Evolutionary conservation across 2,329 filamentous ascomycete species (phyloP).

Genomic region (Alternaria triticimaculans): DNA sequence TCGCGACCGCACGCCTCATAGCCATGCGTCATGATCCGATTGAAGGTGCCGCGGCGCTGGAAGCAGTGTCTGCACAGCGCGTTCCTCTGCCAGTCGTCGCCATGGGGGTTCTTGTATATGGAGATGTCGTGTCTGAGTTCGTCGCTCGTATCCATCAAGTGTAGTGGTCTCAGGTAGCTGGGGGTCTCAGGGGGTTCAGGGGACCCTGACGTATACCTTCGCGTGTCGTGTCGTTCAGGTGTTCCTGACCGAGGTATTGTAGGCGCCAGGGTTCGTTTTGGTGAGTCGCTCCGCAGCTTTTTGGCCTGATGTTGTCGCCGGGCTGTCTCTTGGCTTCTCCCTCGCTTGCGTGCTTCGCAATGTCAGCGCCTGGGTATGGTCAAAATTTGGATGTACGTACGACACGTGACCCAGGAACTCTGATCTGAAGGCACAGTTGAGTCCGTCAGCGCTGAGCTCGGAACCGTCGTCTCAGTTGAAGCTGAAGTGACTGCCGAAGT

Average conservation of each 20-base stretch:
- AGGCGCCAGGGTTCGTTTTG: neutral
- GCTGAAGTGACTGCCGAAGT: slow-evolving; percentile 21
- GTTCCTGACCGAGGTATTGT: neutral
- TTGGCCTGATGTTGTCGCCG: neutral
- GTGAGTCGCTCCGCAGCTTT: neutral
- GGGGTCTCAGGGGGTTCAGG: slow-evolving; percentile 22
- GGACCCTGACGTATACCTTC: slow-evolving; percentile 4
- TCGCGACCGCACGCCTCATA: slow-evolving; percentile 38
- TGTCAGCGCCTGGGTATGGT: neutral
- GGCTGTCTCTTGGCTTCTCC: neutral
- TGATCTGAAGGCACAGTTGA: neutral
- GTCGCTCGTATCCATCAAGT: slow-evolving; percentile 30
- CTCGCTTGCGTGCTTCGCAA: neutral
- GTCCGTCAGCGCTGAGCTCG: neutral
- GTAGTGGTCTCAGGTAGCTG: slow-evolving; percentile 32
- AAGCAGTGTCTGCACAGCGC: slow-evolving; percentile 40
- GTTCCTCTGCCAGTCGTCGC: slow-evolving; percentile 27
- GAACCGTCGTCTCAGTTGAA: slow-evolving; percentile 6
- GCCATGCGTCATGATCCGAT: slow-evolving; percentile 27
- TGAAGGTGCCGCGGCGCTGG: slow-evolving; percentile 32
- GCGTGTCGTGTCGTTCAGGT: neutral
- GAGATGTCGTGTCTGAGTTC: slow-evolving; percentile 20
- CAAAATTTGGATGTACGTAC: slow-evolving; percentile 2
- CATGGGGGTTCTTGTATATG: slow-evolving; percentile 35
- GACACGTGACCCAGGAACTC: neutral